A percentile compares a stretch with the other conserved stretches of the same genome.
phyloP scores from a whole-genome alignment of 2,329 filamentous ascomycete genomes.

The Pestalotiopsis fici region DNA sequence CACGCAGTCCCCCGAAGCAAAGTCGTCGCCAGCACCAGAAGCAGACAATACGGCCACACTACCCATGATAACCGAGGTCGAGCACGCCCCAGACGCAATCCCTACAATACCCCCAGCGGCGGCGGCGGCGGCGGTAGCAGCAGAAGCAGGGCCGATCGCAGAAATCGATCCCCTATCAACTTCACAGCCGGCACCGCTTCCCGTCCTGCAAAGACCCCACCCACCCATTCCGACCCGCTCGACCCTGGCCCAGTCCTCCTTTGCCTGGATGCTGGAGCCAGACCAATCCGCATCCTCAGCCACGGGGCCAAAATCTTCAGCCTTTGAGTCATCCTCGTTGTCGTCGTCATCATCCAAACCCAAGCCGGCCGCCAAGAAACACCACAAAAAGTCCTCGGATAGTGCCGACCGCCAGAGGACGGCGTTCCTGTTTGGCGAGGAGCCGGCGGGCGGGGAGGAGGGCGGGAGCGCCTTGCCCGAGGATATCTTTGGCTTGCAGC shows the following conservation, averaged over 20 bases:
- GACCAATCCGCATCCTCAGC: constrained; percentile 36
- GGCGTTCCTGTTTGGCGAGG: constrained; percentile 62
- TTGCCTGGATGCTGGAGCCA: constrained; percentile 76
- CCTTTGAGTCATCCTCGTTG: constrained; percentile 8
- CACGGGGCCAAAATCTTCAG: constrained; percentile 14
- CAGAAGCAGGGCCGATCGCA: constrained; percentile 6
- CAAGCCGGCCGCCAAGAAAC: constrained; percentile 12
- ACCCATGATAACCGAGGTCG: not conserved
- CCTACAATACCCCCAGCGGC: too few relatives aligned
- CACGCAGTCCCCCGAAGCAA: constrained; percentile 18
- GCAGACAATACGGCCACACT: constrained; percentile 8
- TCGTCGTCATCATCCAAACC: constrained; percentile 12
- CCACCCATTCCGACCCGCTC: constrained; percentile 61
- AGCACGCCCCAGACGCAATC: not conserved
- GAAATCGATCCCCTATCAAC: constrained; percentile 23
- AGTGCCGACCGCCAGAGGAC: constrained; percentile 55
- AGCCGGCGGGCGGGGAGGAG: constrained; percentile 29
- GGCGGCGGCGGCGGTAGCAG: too few relatives aligned
- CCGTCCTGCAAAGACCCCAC: constrained; percentile 28
- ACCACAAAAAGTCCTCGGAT: constrained; percentile 42
- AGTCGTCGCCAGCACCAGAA: constrained; percentile 15
- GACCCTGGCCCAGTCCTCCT: constrained; percentile 71
- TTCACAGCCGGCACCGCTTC: constrained; percentile 12
- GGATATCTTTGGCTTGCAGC: constrained; percentile 58
- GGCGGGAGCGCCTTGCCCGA: constrained; percentile 37